These are phyloP conservation scores for Dendrothele bispora DNA, from an alignment of 768 basidiomycete genomes.

Conservation along the genomic window DNA sequence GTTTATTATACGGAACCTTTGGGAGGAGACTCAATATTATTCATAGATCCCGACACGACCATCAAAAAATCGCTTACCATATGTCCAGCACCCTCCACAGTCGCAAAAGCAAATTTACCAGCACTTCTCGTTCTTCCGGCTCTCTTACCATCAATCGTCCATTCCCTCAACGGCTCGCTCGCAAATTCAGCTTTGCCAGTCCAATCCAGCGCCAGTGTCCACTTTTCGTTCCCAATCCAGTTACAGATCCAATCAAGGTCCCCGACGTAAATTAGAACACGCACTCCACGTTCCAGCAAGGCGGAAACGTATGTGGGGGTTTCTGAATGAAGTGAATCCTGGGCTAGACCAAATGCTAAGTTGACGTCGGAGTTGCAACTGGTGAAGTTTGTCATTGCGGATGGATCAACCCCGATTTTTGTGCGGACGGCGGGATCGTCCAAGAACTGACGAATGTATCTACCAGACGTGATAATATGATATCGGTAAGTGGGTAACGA, in stretches of 20 bases:
- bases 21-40: background rate
- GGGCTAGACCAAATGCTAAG: conserved; percentile 33
- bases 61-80: conserved; percentile 48
- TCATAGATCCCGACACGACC: too few species aligned
- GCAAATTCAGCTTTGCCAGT: conserved; percentile 50
- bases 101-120: conserved; percentile 60
- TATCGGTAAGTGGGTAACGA: background rate
- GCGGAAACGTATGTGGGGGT: conserved; percentile 53
- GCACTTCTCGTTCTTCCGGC: conserved; percentile 59
- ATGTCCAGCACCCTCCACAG: conserved; percentile 59
- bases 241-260: conserved; percentile 60
- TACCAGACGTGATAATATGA: background rate
- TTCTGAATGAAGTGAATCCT: conserved; percentile 6
- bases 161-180: conserved; percentile 43
- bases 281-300: conserved; percentile 75
- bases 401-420: conserved; percentile 27
- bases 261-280: conserved; percentile 69
- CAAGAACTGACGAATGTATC: conserved; percentile 17
- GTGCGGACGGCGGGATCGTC: conserved; percentile 32
- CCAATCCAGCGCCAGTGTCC: conserved; percentile 64
- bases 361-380: conserved; percentile 55
- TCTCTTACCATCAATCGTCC: conserved; percentile 51
- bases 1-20: conserved; percentile 56
- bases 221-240: conserved; percentile 63
- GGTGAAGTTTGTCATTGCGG: conserved; percentile 48